phyloP scores from a whole-genome alignment of 805 yeast genomes.

The Sugiyamaella floridensis region DNA sequence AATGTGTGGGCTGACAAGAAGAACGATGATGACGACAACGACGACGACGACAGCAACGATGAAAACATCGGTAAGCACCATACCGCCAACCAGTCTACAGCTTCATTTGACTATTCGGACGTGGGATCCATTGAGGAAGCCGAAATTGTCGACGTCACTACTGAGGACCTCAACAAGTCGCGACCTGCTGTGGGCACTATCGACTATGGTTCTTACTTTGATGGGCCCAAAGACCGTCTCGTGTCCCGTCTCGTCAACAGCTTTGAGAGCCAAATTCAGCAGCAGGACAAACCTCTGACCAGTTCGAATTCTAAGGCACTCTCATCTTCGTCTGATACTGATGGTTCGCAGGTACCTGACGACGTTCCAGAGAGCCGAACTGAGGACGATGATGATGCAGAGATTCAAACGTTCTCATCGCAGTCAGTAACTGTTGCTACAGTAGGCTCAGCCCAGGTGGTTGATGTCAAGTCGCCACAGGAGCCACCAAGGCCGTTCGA shows the following conservation, averaged over 20 bases:
- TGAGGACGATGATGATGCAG: background rate
- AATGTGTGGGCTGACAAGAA: background rate
- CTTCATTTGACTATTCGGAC: background rate
- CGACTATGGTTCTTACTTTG: conserved; percentile 12
- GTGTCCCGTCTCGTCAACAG: conserved; percentile 12
- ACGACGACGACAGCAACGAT: background rate
- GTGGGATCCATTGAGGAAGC: background rate
- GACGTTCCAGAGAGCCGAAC: background rate
- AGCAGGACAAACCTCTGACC: background rate
- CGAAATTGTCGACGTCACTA: background rate
- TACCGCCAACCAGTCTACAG: background rate
- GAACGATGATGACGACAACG: background rate
- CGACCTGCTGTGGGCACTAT: conserved; percentile 9
- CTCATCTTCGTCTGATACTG: background rate
- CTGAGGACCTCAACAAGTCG: background rate
- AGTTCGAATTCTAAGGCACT: background rate
- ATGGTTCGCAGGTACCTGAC: background rate
- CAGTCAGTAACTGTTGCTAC: background rate
- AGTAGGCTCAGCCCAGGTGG: background rate
- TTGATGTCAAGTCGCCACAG: background rate
- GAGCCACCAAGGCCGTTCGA: background rate
- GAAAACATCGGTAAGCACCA: background rate
- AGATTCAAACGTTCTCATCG: background rate
- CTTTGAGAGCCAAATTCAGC: conserved; percentile 8
- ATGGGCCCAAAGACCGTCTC: conserved; percentile 11